phyloP scores from a whole-genome alignment of 805 yeast species.

The Saturnispora besseyi region DNA sequence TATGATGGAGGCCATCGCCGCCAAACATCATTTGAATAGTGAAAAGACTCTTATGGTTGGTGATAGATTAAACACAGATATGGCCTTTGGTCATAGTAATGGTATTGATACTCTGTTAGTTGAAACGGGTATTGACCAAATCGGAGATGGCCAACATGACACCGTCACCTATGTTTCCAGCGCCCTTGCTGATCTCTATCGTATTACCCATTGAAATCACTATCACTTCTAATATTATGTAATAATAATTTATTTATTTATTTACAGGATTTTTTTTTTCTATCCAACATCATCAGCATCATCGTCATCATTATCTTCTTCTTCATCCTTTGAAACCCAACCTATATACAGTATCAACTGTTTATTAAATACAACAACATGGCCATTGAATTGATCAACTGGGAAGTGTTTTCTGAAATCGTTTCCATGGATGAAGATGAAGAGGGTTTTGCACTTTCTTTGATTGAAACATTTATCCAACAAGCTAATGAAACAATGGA shows the following conservation, averaged over 20 bases:
- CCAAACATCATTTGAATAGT: constrained; percentile 49
- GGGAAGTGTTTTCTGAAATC: constrained; percentile 82
- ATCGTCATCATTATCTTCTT: neutral
- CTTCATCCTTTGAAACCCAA: neutral
- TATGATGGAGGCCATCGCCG: constrained; percentile 85
- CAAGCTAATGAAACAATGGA: constrained; percentile 78
- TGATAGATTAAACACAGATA: constrained; percentile 90
- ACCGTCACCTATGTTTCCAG: constrained; percentile 44
- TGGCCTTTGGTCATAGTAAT: constrained; percentile 82
- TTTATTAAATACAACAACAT: neutral
- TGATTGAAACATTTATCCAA: constrained; percentile 77
- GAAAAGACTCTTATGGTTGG: constrained; percentile 82
- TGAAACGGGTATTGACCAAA: constrained; percentile 79
- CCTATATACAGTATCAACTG: too few relatives aligned
- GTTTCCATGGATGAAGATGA: constrained; percentile 95
- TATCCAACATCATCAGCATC: neutral
- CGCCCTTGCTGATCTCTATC: constrained; percentile 70
- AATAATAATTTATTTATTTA: too few relatives aligned
- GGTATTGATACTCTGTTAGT: constrained; percentile 83
- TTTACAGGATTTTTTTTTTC: neutral
- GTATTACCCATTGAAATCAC: constrained; percentile 24
- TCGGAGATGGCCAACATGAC: constrained; percentile 36
- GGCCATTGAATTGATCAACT: constrained; percentile 58
- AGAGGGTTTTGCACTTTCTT: constrained; percentile 73
- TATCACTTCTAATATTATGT: too few relatives aligned